A percentile compares a stretch with the other conserved stretches of the same genome.
phyloP scores from a whole-genome alignment of 176 grass and related monocot species.

The Ensete ventricosum region DNA sequence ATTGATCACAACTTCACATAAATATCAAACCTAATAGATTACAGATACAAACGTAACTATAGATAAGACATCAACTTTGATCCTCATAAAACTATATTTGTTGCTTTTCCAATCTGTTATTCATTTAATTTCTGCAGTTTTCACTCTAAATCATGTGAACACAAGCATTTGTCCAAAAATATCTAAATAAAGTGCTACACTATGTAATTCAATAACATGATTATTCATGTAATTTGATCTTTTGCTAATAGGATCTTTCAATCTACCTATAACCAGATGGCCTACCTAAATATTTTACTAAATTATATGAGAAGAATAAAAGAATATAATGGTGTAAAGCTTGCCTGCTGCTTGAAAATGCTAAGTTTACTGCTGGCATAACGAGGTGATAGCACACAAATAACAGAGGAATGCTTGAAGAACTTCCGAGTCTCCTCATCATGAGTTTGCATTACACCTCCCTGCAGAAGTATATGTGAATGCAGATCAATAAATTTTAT shows the following conservation, averaged over 20 bases:
- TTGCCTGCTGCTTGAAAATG: conserved; percentile 94
- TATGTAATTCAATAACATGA: not conserved
- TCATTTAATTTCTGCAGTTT: no score
- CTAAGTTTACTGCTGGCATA: conserved; percentile 95
- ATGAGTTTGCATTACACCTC: conserved; percentile 91
- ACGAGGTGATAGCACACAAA: conserved; percentile 81
- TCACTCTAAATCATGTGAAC: no score
- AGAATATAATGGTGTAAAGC: conserved; percentile 20
- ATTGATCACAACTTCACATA: not conserved
- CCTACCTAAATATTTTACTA: no score
- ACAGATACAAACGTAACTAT: not conserved
- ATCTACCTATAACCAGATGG: not conserved
- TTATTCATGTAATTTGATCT: not conserved
- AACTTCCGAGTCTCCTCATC: conserved; percentile 92
- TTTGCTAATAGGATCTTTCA: not conserved
- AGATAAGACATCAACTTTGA: not conserved
- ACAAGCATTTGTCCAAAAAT: no score
- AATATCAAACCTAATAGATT: not conserved
- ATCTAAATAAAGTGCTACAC: not conserved
- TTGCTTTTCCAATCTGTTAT: no score
- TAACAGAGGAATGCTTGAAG: conserved; percentile 97
- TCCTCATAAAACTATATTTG: not conserved
- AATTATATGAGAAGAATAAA: not conserved
- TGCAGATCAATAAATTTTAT: conserved; percentile 1
- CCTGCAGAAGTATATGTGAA: conserved; percentile 35